phyloP scores from a whole-genome alignment of 2,329 filamentous ascomycete species.

The Myriosclerotinia curreyana region DNA sequence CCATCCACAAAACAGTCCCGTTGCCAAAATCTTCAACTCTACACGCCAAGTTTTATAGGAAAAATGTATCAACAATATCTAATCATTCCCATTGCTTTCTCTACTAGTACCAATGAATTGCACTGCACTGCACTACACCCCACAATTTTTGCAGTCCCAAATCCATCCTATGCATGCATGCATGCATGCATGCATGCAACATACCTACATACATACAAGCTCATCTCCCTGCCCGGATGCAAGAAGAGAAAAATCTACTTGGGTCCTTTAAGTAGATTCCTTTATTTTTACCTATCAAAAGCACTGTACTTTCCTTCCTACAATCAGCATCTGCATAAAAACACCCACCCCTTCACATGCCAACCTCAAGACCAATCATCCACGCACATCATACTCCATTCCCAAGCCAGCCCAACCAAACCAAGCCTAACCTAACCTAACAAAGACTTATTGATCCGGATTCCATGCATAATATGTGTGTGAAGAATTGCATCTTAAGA shows the following conservation, averaged over 20 bases:
- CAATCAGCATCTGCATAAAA: not conserved
- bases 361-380: constrained; percentile 1
- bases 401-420: constrained; percentile 5
- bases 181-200: not conserved
- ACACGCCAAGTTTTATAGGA: not conserved
- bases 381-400: constrained; percentile 11
- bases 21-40: too few species aligned
- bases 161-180: not conserved
- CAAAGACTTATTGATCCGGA: constrained; percentile 2
- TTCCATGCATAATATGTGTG: constrained; percentile 4
- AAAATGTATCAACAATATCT: not conserved
- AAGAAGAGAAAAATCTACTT: not conserved
- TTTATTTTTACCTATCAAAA: constrained; percentile 16
- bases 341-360: not conserved
- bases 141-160: not conserved
- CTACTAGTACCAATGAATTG: not conserved
- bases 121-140: not conserved
- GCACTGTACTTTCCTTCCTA: not conserved
- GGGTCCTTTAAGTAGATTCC: too few species aligned
- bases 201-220: not conserved
- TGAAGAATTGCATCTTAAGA: constrained; percentile 27
- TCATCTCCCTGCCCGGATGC: not conserved
- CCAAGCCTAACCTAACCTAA: constrained; percentile 6
- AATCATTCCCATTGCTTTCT: not conserved
- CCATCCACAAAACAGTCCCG: too few species aligned